Evolutionary conservation across 2,329 filamentous ascomycete genomes (phyloP).

Genomic region (Fusarium sp.): DNA sequence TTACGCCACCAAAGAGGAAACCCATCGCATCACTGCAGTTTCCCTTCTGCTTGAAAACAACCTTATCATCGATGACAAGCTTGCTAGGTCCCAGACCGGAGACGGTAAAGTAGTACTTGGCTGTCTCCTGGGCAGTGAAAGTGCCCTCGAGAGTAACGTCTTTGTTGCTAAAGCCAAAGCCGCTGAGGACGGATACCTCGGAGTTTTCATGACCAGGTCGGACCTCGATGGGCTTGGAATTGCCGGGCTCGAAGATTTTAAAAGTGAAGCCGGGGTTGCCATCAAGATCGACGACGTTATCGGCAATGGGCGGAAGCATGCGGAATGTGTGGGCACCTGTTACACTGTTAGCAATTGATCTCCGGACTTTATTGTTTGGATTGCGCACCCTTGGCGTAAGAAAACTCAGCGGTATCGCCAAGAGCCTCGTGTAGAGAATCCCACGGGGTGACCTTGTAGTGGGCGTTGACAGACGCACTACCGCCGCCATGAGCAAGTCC

Average conservation of each 20-base stretch:
- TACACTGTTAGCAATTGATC: neutral
- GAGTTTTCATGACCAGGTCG: constrained; percentile 46
- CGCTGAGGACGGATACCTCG: constrained; percentile 40
- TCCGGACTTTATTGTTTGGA: accelerated
- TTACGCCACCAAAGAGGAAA: constrained; percentile 50
- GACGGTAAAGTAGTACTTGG: constrained; percentile 51
- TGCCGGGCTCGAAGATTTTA: constrained; percentile 48
- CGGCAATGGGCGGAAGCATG: constrained; percentile 42
- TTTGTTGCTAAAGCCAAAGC: constrained; percentile 45
- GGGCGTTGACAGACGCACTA: constrained; percentile 52
- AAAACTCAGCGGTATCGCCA: constrained; percentile 46
- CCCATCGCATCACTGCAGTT: constrained; percentile 53
- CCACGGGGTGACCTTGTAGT: constrained; percentile 53
- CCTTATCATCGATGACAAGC: constrained; percentile 50
- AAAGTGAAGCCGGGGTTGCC: constrained; percentile 52
- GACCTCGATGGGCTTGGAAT: constrained; percentile 42
- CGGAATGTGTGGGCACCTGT: constrained; percentile 48
- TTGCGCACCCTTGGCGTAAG: constrained; percentile 48
- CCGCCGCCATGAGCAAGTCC: constrained; percentile 55
- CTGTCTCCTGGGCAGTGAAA: constrained; percentile 50
- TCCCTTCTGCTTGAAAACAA: constrained; percentile 50
- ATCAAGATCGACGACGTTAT: constrained; percentile 50
- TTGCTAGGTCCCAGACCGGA: constrained; percentile 51
- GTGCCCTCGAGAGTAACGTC: constrained; percentile 49
- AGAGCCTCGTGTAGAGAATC: constrained; percentile 50